A percentile compares a stretch with the other conserved stretches of the same genome.
phyloP scores from a whole-genome alignment of 108 stramenopile species.

The Stephanodiscus minutulus region DNA sequence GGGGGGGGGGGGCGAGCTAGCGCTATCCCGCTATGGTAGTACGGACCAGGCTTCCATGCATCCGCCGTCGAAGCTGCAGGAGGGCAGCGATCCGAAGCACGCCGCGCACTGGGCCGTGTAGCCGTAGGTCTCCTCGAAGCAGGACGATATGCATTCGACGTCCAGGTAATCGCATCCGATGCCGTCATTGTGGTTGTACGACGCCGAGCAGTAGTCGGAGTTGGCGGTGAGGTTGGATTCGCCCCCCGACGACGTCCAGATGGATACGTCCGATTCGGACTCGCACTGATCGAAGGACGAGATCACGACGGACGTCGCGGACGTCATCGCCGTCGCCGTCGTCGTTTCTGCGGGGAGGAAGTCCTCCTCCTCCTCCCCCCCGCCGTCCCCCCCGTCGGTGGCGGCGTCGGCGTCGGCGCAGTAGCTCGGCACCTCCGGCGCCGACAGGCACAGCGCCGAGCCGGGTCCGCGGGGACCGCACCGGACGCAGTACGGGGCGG shows the following conservation, averaged over 20 bases:
- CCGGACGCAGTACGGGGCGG: constrained; percentile 6
- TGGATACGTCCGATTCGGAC: background rate
- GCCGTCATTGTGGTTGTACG: no score
- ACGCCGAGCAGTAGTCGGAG: background rate
- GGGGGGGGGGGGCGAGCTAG: no score
- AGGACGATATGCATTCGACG: background rate
- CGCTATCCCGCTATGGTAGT: no score
- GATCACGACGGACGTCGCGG: no score
- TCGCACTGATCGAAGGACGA: constrained; percentile 1
- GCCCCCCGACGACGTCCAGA: background rate
- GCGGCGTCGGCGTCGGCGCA: background rate
- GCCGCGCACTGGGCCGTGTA: background rate
- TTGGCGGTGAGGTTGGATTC: background rate
- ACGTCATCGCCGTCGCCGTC: background rate
- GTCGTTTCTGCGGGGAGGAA: background rate
- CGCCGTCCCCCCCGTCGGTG: no score
- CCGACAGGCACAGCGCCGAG: constrained; percentile 11
- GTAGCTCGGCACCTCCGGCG: background rate
- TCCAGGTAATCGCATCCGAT: background rate
- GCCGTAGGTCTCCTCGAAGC: background rate
- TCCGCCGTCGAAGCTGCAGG: no score
- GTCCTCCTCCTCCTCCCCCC: no score
- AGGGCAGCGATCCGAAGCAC: background rate
- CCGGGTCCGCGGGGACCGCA: background rate
- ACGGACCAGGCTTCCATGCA: background rate